Base-by-base conservation (phyloP, 345 rosid genomes). In the Eutrema japonicum region DNA sequence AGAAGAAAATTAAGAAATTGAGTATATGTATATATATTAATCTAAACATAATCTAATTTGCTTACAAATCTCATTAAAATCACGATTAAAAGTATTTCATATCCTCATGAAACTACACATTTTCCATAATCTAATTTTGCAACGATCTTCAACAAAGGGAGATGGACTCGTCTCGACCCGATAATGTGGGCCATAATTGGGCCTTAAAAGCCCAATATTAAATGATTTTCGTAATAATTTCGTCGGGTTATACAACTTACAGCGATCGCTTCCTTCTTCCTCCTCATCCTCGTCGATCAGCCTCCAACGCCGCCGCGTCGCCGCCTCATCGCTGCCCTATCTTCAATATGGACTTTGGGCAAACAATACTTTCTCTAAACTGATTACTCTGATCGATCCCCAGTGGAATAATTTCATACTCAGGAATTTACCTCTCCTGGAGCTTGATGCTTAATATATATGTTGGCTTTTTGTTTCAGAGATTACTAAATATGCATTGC, bases 251-350 rank as follows among this genome's bases (percentile, higher is more conserved):
- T 6, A 18, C 22, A 33, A 5, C 10, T 26, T 49, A 38, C 35
- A 14, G 2, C 10, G 26, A 22, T 22, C 26, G 26, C 26, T 22
- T 22, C 2, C 4, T 14, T 71, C 32, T 49, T 41, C 52, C 66
- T 55, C 65, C 30, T 43, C 47, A 3, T 47, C 74, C 7, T 42
- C 70, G 64, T 43, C 63, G 55, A 63, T 18, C 63, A 6, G 13
- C 56, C 10, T 42, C 40, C 13, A 32, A 33, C 63, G 33, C 55
- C 63, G 53, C 67, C 42, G 36, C 22, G 1, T 41, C 41, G 68
- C 36, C 36, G 36, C 43, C 12, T 40, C 42, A 7, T 56, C 42
- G 2, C 12, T n/a, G 9, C 14, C 27, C 52, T 32, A 13, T 18
- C 10, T 54, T 43, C 18, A 22, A 1, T 22, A 22, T 22, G 26